These are phyloP conservation scores for Epichloe baconii DNA, from an alignment of 2,329 filamentous ascomycete genomes.

Conservation along the genomic window DNA sequence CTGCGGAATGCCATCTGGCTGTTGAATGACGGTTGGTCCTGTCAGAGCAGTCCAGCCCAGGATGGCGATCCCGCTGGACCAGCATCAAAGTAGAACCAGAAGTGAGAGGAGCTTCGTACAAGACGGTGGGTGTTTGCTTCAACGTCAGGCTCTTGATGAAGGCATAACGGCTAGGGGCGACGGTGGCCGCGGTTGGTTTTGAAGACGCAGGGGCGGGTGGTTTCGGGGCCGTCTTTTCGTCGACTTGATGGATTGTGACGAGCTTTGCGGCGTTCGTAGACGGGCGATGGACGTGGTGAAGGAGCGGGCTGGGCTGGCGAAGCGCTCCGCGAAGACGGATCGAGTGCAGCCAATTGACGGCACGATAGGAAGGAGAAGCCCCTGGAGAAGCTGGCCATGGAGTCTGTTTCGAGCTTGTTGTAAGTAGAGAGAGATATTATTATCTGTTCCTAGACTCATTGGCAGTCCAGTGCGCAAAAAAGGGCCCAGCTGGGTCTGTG, in stretches of 20 bases:
- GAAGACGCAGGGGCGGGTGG: slow-evolving; percentile 1
- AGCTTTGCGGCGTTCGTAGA: slow-evolving; percentile 9
- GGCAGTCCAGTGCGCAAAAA: neutral
- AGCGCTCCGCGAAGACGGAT: slow-evolving; percentile 10
- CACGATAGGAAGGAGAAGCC: slow-evolving; percentile 16
- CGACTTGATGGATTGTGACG: slow-evolving; percentile 8
- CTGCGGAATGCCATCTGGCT: slow-evolving; percentile 35
- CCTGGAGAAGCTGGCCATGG: slow-evolving; percentile 21
- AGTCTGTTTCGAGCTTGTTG: neutral
- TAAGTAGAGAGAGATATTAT: neutral
- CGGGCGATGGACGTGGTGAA: slow-evolving; percentile 17
- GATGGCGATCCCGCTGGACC: slow-evolving; percentile 35
- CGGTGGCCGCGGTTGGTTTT: slow-evolving; percentile 7
- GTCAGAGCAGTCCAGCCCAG: slow-evolving; percentile 23
- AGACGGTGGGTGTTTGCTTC: slow-evolving; percentile 40
- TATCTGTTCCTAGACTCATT: neutral
- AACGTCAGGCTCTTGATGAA: slow-evolving; percentile 43
- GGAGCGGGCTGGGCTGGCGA: slow-evolving; percentile 13
- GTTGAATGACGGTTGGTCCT: slow-evolving; percentile 18
- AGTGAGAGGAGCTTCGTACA: slow-evolving; percentile 54
- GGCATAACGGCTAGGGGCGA: slow-evolving; percentile 22
- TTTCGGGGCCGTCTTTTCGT: slow-evolving; percentile 6
- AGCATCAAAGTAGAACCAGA: slow-evolving; percentile 47
- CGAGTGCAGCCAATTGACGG: slow-evolving; percentile 11
- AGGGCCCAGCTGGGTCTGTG: neutral